Evolutionary conservation across 2,329 filamentous ascomycete genomes (phyloP), one percentile per base, ranked within the genome.

Genomic region (Corynespora cassiicola): DNA sequence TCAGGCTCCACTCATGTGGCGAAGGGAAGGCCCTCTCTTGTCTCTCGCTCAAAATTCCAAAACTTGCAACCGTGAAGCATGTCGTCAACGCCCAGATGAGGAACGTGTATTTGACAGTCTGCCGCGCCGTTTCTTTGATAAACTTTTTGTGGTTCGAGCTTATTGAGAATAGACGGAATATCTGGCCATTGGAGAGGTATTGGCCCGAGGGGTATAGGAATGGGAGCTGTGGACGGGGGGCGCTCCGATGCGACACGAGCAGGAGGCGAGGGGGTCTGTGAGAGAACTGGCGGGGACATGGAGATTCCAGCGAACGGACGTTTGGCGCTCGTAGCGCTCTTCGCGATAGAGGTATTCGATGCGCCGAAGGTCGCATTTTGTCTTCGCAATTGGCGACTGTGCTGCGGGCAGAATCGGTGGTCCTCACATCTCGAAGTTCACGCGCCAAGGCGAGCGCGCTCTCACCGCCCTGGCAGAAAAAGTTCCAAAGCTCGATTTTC

Each of bases 1-100:
- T 70, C 66, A 84, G 86, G 0, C 74, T 74, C 90, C 91, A 96
- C 64, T 95, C 91, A 17, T 81, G 79, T 1, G 92, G 91, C 1
- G 89, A 91, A 0, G 90, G 90, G 63, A 85, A 88, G 35, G 80
- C 75, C 31, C 85, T 79, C 70, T 96, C 90, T 28, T 88, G 75
- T 44, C 78, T 74, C 67, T 95, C 89, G 58, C 91, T 85, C 59
- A 86, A 77, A 22, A 90, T 63, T 11, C 85, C 85, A 47, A 84
- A 81, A 50, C 79, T 78, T 24, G 84, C 80, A 7, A 87, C 72
- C 24, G 81, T 72, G 26, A 83, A 68, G 42, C 86, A 78, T 28
- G 78, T 71, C 6, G 84, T 66, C 25, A 84, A 78, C 10, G 82
- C 78, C 77, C 84, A 91, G 25, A 88, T 67, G 18, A 81, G 76